Evolutionary conservation across 768 basidiomycete genomes (phyloP).

Genomic region (Rhodocollybia butyracea): DNA sequence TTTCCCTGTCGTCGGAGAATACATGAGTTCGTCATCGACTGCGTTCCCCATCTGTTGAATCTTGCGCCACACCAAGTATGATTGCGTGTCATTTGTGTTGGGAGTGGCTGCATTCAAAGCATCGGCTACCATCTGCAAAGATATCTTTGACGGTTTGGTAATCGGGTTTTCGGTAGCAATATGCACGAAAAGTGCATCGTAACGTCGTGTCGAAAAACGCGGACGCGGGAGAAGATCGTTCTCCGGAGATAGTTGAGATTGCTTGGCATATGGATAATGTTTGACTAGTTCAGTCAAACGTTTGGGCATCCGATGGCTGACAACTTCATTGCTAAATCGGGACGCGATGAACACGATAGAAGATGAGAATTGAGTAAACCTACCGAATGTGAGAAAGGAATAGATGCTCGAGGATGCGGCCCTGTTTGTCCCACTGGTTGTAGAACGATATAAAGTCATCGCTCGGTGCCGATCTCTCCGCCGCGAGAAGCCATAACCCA

Average conservation of each 20-base stretch:
- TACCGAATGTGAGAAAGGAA: slow-evolving; percentile 74
- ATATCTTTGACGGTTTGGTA: slow-evolving; percentile 41
- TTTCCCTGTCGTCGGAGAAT: slow-evolving; percentile 28
- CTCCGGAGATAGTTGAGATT: slow-evolving; percentile 23
- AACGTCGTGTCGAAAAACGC: slow-evolving; percentile 62
- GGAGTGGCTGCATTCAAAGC: slow-evolving; percentile 43
- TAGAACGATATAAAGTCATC: slow-evolving; percentile 71
- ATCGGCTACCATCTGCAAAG: slow-evolving; percentile 58
- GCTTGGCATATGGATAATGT: slow-evolving; percentile 59
- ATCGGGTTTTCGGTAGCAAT: slow-evolving; percentile 52
- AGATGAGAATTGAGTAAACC: slow-evolving; percentile 10
- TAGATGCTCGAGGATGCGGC: slow-evolving; percentile 71
- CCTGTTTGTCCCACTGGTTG: slow-evolving; percentile 69
- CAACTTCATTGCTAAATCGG: slow-evolving; percentile 52
- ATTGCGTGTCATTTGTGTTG: background rate
- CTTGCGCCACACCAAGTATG: slow-evolving; percentile 45
- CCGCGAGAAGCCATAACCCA: slow-evolving; percentile 68
- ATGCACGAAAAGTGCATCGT: slow-evolving; percentile 65
- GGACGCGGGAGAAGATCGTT: slow-evolving; percentile 55
- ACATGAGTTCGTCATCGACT: slow-evolving; percentile 27
- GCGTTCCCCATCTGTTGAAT: slow-evolving; percentile 37
- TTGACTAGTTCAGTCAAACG: slow-evolving; percentile 70
- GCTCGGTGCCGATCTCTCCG: slow-evolving; percentile 40
- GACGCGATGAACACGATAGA: slow-evolving; percentile 1
- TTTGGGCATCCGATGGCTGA: slow-evolving; percentile 55